Conservation (phyloP, 495 filamentous ascomycete genomes). For the Penicillium egyptiacum region DNA sequence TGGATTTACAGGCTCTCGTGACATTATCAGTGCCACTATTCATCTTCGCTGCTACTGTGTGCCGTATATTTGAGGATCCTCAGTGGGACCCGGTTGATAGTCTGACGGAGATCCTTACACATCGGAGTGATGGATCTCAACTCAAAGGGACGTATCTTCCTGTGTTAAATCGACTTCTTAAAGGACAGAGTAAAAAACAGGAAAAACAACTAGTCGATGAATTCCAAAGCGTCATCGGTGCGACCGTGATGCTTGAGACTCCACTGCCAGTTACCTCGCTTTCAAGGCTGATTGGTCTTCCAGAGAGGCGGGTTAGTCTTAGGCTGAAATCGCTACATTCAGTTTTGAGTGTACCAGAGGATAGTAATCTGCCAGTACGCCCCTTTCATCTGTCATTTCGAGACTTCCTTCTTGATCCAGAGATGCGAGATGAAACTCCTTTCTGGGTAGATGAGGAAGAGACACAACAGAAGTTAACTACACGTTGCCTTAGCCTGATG, state of each 20-base stretch:
- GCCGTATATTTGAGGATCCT: slow-evolving; percentile 21
- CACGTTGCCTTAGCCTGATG: too few relatives aligned
- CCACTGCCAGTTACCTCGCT: slow-evolving; percentile 13
- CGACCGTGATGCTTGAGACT: background rate
- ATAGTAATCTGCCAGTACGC: background rate
- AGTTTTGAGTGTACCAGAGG: background rate
- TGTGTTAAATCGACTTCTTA: too few relatives aligned
- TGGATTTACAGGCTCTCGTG: slow-evolving; percentile 9
- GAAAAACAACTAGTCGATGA: too few relatives aligned
- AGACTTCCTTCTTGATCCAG: slow-evolving; percentile 1
- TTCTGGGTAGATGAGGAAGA: background rate
- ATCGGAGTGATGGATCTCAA: background rate
- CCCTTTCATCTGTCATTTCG: slow-evolving; percentile 1
- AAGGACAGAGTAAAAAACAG: too few relatives aligned
- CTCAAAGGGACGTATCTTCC: background rate
- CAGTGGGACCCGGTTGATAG: slow-evolving; percentile 14
- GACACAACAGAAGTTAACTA: background rate
- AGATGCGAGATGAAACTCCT: too few relatives aligned
- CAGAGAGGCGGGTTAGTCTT: background rate
- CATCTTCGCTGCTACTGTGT: slow-evolving; percentile 30
- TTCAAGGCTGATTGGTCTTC: background rate
- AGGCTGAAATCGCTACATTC: background rate
- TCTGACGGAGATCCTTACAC: slow-evolving; percentile 12
- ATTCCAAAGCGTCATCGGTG: background rate
- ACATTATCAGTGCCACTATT: slow-evolving; percentile 24